Evolutionary conservation across 73 alveolate species (phyloP), one percentile per base, ranked within the genome.

Genomic region (Paraurostyla sp.): DNA sequence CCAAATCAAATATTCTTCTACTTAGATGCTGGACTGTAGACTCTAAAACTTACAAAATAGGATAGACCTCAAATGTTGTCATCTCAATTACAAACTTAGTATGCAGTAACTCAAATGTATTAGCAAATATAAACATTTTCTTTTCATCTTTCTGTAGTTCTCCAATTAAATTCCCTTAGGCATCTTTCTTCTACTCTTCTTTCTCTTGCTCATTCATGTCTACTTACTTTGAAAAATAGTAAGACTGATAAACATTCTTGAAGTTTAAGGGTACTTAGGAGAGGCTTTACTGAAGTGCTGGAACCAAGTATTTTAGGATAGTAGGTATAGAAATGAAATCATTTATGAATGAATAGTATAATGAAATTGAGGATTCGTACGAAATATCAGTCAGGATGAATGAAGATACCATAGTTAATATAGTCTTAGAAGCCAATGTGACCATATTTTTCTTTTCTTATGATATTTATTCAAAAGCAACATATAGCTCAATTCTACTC

Each of bases 71-170:
- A 23, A 50, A 48, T 18, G 84, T 30, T 41, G 25, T 75, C 80
- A 69, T 46, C 29, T 20, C 48, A 38, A 51, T 51, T 3, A 75
- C 29, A 52, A 90, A 56, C 56, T 83, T 51, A 54, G 65, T 71
- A 33, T 58, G 88, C 45, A 91, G 48, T 50, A 91, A 78, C 54
- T 62, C 92, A 45, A 91, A 84, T 22, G 84, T 54, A 75, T 91
- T 91, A 0, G 96, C 96, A 84, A 83, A 91, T 18, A 91, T 91
- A 56, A 84, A 84, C 96, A 91, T 91, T 68, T 91, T 83, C 85
- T 68, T 11, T 36, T 56, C 87, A 84, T 54, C 62, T 54, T 91
- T 91, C 54, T 84, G 22, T 0, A 51, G 52, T 48, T 91, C 96
- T 27, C 33, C 22, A 13, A 91, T 83, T 0, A 91, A 49, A 22